Percentiles rank a stretch among this genome's conserved stretches.
These are phyloP conservation scores for Betula pendula DNA, from an alignment of 306 rosid genomes.

Conservation along the genomic window DNA sequence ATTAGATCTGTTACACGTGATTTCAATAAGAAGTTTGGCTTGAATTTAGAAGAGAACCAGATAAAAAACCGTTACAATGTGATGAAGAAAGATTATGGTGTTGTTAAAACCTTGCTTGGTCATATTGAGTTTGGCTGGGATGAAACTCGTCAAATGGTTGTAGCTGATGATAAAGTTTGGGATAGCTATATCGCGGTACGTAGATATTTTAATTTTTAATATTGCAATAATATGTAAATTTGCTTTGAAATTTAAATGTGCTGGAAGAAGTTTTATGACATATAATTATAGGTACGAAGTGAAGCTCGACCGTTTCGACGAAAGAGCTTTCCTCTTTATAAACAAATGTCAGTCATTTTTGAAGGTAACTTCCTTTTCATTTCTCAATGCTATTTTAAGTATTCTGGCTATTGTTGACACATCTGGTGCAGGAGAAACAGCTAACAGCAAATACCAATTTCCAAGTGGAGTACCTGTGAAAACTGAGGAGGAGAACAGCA, in stretches of 20 bases:
- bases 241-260: not conserved
- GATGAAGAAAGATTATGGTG: constrained; percentile 48
- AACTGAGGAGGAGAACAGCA: constrained; percentile 42
- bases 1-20: constrained; percentile 39
- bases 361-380: constrained; percentile 28
- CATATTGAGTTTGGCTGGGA: constrained; percentile 43
- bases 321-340: constrained; percentile 41
- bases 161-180: constrained; percentile 48
- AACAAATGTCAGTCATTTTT: constrained; percentile 42
- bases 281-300: constrained; percentile 30
- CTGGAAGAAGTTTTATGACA: constrained; percentile 2
- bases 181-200: constrained; percentile 37
- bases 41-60: constrained; percentile 50
- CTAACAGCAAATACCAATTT: constrained; percentile 24
- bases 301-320: constrained; percentile 47
- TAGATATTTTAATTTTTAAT: not conserved
- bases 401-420: constrained; percentile 4
- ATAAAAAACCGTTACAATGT: constrained; percentile 50
- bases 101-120: constrained; percentile 40
- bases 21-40: constrained; percentile 36
- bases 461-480: constrained; percentile 27
- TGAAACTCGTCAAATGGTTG: constrained; percentile 42
- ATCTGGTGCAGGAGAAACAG: constrained; percentile 36
- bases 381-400: not conserved
- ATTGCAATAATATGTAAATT: not conserved